phyloP scores from a whole-genome alignment of 1,284 basidiomycete genomes.

The Boletus austroedulis region DNA sequence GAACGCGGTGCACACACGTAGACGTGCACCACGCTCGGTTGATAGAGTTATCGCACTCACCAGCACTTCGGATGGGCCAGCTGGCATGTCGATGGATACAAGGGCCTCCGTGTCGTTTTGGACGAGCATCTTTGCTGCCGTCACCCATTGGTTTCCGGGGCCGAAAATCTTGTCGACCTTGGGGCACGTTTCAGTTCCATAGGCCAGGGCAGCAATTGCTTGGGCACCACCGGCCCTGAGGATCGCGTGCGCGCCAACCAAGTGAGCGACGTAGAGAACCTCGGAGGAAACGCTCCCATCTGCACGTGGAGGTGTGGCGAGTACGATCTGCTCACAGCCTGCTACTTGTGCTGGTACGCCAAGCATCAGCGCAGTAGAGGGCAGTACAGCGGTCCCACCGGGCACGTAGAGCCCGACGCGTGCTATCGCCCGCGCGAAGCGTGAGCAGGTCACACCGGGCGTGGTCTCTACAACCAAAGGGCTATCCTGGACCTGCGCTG shows the following conservation, averaged over 20 bases:
- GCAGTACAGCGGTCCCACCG: constrained; percentile 94
- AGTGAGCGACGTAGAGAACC: constrained; percentile 90
- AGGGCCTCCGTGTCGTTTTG: constrained; percentile 98
- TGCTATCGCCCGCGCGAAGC: constrained; percentile 91
- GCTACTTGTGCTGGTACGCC: constrained; percentile 98
- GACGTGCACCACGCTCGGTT: constrained; percentile 16
- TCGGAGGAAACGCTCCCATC: constrained; percentile 93
- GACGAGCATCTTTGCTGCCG: constrained; percentile 98
- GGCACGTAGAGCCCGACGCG: constrained; percentile 98
- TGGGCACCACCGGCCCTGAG: constrained; percentile 96
- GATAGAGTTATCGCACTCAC: constrained; percentile 49
- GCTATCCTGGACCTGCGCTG: constrained; percentile 72
- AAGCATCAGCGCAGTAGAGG: constrained; percentile 97
- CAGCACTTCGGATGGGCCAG: constrained; percentile 94
- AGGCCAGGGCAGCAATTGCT: constrained; percentile 96
- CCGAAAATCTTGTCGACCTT: constrained; percentile 99
- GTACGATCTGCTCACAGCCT: constrained; percentile 87
- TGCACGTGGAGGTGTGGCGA: constrained; percentile 91
- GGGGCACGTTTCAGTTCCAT: constrained; percentile 93
- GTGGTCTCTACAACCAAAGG: constrained; percentile 91
- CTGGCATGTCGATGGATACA: constrained; percentile 99
- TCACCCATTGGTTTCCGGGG: constrained; percentile 99
- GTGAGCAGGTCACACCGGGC: constrained; percentile 94
- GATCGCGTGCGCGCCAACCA: constrained; percentile 85
- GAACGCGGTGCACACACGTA: constrained; percentile 33